These are phyloP conservation scores for Fusarium kyushuense DNA, from an alignment of 2,329 filamentous ascomycete species.

Conservation along the genomic window DNA sequence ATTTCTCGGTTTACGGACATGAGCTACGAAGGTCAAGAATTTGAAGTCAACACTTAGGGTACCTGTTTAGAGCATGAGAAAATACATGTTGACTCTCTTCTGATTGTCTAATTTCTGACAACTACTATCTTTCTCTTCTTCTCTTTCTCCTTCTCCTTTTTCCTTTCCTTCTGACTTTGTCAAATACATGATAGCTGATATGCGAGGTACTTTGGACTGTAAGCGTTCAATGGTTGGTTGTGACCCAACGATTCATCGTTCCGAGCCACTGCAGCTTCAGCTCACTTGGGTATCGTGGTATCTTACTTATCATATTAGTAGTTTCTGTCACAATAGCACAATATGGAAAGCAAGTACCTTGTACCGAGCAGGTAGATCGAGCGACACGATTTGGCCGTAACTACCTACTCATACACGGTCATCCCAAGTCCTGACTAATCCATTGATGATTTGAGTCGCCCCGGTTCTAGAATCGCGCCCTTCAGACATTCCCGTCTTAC, in stretches of 20 bases:
- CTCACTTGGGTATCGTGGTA: not conserved
- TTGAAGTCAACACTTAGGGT: not conserved
- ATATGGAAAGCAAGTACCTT: not conserved
- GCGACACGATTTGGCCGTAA: slow-evolving; percentile 5
- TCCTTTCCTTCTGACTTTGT: not conserved
- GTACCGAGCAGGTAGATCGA: not conserved
- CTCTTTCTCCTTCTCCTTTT: too few species aligned
- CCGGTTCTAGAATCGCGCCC: slow-evolving; percentile 32
- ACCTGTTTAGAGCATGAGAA: not conserved
- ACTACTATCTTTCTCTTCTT: too few species aligned
- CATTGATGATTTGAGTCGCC: slow-evolving; percentile 13
- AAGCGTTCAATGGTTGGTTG: not conserved
- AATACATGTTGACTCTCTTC: not conserved
- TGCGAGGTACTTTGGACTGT: not conserved
- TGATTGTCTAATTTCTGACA: not conserved
- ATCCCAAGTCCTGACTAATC: slow-evolving; percentile 28
- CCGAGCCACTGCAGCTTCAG: not conserved
- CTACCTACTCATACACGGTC: slow-evolving; percentile 8
- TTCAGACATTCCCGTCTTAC: slow-evolving; percentile 19
- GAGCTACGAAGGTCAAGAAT: not conserved
- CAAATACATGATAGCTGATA: not conserved
- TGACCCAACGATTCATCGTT: not conserved
- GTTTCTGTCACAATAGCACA: too few species aligned
- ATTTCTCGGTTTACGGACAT: not conserved
- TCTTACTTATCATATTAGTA: not conserved